Conservation (phyloP, 2,329 filamentous ascomycete genomes). For the Didymella arachidicola region DNA sequence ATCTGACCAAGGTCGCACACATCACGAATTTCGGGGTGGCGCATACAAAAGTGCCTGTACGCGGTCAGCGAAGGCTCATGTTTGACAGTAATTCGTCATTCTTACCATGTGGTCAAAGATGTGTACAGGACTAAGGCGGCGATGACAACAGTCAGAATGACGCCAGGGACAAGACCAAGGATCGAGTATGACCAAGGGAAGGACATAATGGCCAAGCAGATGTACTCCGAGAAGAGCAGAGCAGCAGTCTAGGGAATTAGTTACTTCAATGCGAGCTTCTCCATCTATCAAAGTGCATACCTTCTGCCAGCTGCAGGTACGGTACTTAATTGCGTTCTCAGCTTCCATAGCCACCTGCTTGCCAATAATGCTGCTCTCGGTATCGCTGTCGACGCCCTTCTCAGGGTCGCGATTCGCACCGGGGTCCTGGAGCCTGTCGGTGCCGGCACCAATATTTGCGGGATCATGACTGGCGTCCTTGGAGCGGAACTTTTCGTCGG, state of each 20-base stretch:
- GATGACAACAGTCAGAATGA: conserved; percentile 82
- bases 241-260: conserved; percentile 71
- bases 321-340: conserved; percentile 83
- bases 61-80: conserved; percentile 17
- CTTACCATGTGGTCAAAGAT: conserved; percentile 69
- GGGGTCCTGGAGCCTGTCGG: conserved; percentile 52
- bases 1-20: conserved; percentile 96
- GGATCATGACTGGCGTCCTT: conserved; percentile 38
- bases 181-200: conserved; percentile 93
- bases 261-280: conserved; percentile 19
- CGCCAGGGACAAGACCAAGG: conserved; percentile 82
- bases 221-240: conserved; percentile 92
- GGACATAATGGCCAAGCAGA: conserved; percentile 91
- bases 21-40: conserved; percentile 89
- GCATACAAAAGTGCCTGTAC: conserved; percentile 83
- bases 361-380: conserved; percentile 57
- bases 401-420: conserved; percentile 35
- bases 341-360: conserved; percentile 80
- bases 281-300: conserved; percentile 49
- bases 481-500: conserved; percentile 25
- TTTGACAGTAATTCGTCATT: not conserved
- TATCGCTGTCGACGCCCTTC: conserved; percentile 43
- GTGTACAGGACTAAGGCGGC: conserved; percentile 85
- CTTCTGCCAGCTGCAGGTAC: conserved; percentile 94
- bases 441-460: conserved; percentile 36